phyloP scores from a whole-genome alignment of 208 protist genomes.

The Porcisia hertigi region DNA sequence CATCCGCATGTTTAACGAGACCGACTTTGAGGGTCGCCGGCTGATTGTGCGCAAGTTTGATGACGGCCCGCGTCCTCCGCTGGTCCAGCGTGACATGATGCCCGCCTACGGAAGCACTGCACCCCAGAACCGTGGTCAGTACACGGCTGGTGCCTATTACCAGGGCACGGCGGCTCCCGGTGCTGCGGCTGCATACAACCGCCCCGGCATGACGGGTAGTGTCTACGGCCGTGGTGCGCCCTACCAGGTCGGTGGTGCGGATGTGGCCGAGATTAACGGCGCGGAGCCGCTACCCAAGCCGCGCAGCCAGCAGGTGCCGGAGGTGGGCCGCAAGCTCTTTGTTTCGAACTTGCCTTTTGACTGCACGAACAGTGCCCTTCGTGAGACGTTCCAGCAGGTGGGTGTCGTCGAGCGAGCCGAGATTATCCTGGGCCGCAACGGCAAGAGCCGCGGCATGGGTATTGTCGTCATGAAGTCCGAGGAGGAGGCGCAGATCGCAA shows the following conservation, averaged over 20 bases:
- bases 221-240: conserved; percentile 17
- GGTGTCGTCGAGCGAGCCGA: conserved; percentile 76
- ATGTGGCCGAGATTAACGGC: conserved; percentile 29
- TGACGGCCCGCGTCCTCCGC: conserved; percentile 72
- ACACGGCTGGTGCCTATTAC: conserved; percentile 24
- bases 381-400: conserved; percentile 84
- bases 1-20: conserved; percentile 84
- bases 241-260: conserved; percentile 25
- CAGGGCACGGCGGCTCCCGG: conserved; percentile 6
- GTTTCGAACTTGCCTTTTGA: conserved; percentile 86
- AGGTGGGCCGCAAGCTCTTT: conserved; percentile 74
- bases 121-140: conserved; percentile 26
- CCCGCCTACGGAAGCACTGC: conserved; percentile 43
- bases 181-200: conserved; percentile 20
- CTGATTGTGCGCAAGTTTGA: conserved; percentile 86
- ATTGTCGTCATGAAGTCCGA: conserved; percentile 79
- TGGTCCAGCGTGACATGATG: conserved; percentile 83
- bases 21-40: conserved; percentile 86
- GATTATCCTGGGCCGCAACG: conserved; percentile 70
- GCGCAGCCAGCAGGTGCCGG: conserved; percentile 72
- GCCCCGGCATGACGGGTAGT: conserved; percentile 14
- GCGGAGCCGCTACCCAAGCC: conserved; percentile 67
- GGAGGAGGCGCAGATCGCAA: conserved; percentile 65
- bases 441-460: conserved; percentile 76
- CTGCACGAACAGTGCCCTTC: conserved; percentile 67